Conservation (phyloP, 164 flowering plant genomes). For the Vitis riparia region DNA sequence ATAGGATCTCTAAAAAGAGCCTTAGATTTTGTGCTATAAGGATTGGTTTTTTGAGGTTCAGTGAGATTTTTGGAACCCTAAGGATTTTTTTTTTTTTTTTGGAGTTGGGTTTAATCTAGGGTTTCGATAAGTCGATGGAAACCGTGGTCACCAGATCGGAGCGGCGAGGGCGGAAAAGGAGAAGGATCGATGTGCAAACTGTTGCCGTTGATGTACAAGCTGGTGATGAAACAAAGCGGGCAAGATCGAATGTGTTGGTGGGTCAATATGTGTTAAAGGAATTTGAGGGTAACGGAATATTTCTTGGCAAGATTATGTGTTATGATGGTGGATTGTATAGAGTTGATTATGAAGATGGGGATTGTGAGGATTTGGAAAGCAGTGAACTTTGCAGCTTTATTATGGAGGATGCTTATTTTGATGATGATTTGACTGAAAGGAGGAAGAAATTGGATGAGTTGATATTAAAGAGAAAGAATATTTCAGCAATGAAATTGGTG, state of each 20-base stretch:
- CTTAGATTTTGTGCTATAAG: not conserved
- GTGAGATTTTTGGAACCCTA: not conserved
- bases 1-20: not conserved
- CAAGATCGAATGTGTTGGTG: slow-evolving; percentile 39
- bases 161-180: slow-evolving; percentile 54
- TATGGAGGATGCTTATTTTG: slow-evolving; percentile 39
- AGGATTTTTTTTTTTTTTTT: not conserved
- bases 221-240: slow-evolving; percentile 16
- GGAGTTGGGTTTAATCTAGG: not conserved
- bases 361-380: slow-evolving; percentile 81
- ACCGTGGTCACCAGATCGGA: slow-evolving; percentile 26
- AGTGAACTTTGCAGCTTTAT: slow-evolving; percentile 49
- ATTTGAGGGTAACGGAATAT: slow-evolving; percentile 57
- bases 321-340: slow-evolving; percentile 71
- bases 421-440: slow-evolving; percentile 35
- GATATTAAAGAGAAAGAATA: slow-evolving; percentile 9
- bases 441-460: slow-evolving; percentile 49
- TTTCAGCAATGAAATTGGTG: slow-evolving; percentile 7
- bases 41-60: too few relatives aligned
- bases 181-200: slow-evolving; percentile 27
- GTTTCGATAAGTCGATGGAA: slow-evolving; percentile 33
- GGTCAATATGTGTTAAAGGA: slow-evolving; percentile 81
- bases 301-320: slow-evolving; percentile 67
- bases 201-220: slow-evolving; percentile 8
- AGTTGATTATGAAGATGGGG: slow-evolving; percentile 90